Percentiles rank a stretch among this genome's conserved stretches.
Evolutionary conservation across 805 yeast species (phyloP).

Genomic region (Metschnikowia amazonensis): DNA sequence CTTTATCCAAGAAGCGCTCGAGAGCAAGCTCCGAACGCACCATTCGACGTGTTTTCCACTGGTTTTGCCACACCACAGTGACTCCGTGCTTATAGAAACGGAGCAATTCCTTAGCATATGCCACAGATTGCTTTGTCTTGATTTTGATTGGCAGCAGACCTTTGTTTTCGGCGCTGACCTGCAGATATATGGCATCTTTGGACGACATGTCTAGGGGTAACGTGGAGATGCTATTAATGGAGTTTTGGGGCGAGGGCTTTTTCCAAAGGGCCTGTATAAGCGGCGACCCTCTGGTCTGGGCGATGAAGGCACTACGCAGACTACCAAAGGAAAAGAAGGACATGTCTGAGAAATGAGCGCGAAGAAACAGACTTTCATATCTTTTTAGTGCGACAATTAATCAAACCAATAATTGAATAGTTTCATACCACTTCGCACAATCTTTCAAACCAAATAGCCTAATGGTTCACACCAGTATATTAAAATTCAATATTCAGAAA

Average conservation of each 20-base stretch:
- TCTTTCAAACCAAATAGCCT: no score
- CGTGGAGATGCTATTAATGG: slow-evolving; percentile 22
- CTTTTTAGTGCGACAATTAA: no score
- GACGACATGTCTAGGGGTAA: slow-evolving; percentile 29
- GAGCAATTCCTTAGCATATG: slow-evolving; percentile 44
- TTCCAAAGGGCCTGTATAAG: slow-evolving; percentile 12
- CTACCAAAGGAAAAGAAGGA: slow-evolving; percentile 4
- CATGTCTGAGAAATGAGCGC: slow-evolving; percentile 2
- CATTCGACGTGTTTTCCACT: slow-evolving; percentile 18
- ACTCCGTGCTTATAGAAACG: slow-evolving; percentile 59
- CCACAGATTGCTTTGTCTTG: slow-evolving; percentile 36
- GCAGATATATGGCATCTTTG: slow-evolving; percentile 25
- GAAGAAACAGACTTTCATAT: no score
- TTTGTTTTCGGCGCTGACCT: slow-evolving; percentile 21
- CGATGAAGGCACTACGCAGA: slow-evolving; percentile 2
- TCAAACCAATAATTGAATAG: no score
- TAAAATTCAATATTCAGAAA: no score
- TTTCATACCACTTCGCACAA: no score
- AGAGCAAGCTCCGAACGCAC: slow-evolving; percentile 20
- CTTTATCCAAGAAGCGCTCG: slow-evolving; percentile 18
- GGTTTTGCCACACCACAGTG: slow-evolving; percentile 49
- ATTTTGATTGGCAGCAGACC: slow-evolving; percentile 16
- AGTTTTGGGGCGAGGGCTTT: background rate
- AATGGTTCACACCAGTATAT: no score
- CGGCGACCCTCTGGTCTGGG: slow-evolving; percentile 8